These are phyloP conservation scores for Geranium rotundifolium DNA, from an alignment of 345 rosid genomes.

Conservation along the genomic window DNA sequence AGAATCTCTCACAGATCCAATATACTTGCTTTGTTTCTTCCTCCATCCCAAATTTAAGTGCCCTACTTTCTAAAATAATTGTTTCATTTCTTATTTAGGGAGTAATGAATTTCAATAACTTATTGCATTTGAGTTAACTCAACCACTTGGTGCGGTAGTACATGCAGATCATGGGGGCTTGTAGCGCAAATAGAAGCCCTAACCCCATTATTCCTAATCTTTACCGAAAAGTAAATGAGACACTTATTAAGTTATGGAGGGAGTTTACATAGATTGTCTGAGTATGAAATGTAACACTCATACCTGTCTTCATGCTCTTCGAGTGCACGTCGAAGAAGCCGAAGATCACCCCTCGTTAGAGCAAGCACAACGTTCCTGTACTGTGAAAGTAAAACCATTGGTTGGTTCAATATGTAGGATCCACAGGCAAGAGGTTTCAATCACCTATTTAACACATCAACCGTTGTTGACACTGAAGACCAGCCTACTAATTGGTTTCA, in stretches of 20 bases:
- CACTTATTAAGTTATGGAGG: neutral
- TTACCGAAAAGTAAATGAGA: too few relatives aligned
- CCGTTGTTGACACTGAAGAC: neutral
- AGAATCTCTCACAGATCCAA: neutral
- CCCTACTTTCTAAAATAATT: too few relatives aligned
- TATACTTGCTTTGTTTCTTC: neutral
- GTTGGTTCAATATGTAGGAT: conserved; percentile 2
- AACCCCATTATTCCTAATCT: too few relatives aligned
- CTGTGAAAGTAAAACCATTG: conserved; percentile 28
- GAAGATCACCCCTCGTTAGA: conserved; percentile 73
- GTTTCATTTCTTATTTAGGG: too few relatives aligned
- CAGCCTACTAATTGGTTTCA: neutral
- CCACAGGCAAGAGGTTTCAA: neutral
- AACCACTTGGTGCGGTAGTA: too few relatives aligned
- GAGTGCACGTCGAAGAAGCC: conserved; percentile 76
- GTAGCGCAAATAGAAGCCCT: too few relatives aligned
- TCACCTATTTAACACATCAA: too few relatives aligned
- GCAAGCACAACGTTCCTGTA: conserved; percentile 63
- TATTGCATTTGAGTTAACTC: too few relatives aligned
- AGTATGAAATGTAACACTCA: conserved; percentile 8
- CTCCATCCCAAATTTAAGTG: too few relatives aligned
- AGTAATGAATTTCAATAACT: too few relatives aligned
- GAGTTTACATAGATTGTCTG: conserved; percentile 2
- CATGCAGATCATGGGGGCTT: too few relatives aligned
- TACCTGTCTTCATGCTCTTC: conserved; percentile 82